Percentiles rank a stretch among this genome's conserved stretches.
phyloP scores from a whole-genome alignment of 257 asterid species.

The Eucommia ulmoides region DNA sequence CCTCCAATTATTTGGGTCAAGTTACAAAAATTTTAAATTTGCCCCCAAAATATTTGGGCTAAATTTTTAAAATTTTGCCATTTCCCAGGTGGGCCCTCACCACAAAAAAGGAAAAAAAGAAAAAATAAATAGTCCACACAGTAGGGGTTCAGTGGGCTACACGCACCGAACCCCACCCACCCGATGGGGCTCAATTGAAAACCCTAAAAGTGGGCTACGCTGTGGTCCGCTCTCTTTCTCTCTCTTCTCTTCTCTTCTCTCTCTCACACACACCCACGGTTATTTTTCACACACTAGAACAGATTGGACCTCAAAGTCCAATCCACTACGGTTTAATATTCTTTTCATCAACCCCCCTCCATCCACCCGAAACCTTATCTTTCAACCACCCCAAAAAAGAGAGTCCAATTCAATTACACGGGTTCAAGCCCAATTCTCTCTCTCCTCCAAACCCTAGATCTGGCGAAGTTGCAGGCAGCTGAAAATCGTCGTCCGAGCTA shows the following conservation, averaged over 20 bases:
- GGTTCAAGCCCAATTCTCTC: conserved; percentile 67
- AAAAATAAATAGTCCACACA: too few species aligned
- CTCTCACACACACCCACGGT: too few species aligned
- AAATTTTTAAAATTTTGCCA: background rate
- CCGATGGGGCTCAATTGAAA: background rate
- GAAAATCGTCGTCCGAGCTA: conserved; percentile 19
- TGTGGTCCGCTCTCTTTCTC: background rate
- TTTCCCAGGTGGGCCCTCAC: background rate
- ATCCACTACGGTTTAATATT: conserved; percentile 50
- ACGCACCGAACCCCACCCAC: background rate
- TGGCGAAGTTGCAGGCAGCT: conserved; percentile 23
- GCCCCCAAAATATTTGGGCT: too few species aligned
- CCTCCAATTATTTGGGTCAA: too few species aligned
- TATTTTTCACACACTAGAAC: background rate
- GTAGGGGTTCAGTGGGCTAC: background rate
- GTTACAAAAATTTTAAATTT: too few species aligned
- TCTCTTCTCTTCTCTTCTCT: background rate
- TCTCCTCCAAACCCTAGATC: conserved; percentile 55
- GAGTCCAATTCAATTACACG: conserved; percentile 47
- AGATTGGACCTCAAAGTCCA: conserved; percentile 75
- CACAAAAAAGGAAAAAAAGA: too few species aligned
- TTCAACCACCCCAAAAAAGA: conserved; percentile 19
- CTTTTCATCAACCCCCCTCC: too few species aligned
- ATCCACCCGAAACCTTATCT: conserved; percentile 37
- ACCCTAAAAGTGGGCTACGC: background rate